Percentiles rank a stretch among this genome's conserved stretches.
Conservation (phyloP, 2,329 filamentous ascomycete species). For the Monosporascus ibericus region DNA sequence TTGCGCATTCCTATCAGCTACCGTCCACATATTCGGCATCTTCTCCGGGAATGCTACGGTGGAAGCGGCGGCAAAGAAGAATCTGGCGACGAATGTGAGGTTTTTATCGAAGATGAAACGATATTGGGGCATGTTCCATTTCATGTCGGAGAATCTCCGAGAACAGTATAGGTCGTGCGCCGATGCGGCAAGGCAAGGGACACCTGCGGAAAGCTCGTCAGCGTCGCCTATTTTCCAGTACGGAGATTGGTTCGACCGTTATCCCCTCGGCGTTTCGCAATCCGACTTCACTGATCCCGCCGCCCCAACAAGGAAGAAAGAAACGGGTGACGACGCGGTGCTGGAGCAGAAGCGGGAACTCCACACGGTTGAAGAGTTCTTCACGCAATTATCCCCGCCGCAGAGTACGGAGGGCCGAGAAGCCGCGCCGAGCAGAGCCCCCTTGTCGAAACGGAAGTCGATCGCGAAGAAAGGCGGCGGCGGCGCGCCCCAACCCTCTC, state of each 20-base stretch:
- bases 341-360: conserved; percentile 83
- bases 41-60: conserved; percentile 77
- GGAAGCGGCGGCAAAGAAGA: conserved; percentile 73
- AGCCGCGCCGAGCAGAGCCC: conserved; percentile 23
- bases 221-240: conserved; percentile 78
- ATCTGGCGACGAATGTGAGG: conserved; percentile 80
- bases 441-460: conserved; percentile 31
- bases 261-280: conserved; percentile 84
- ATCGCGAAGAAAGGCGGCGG: conserved; percentile 31
- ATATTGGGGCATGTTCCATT: conserved; percentile 98
- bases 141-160: conserved; percentile 88
- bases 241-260: conserved; percentile 94
- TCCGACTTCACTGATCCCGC: conserved; percentile 76
- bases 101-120: conserved; percentile 94
- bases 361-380: conserved; percentile 93
- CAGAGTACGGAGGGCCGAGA: conserved; percentile 41
- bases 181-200: conserved; percentile 69
- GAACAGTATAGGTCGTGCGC: conserved; percentile 81
- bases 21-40: conserved; percentile 88
- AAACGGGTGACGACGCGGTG: conserved; percentile 79
- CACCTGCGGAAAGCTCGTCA: conserved; percentile 40
- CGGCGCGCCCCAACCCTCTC: conserved; percentile 14
- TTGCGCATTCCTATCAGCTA: conserved; percentile 87
- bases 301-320: conserved; percentile 57
- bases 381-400: conserved; percentile 69